Percentiles rank a stretch among this genome's conserved stretches.
Conservation (phyloP, 768 basidiomycete genomes). For the Termitomyces sp. region DNA sequence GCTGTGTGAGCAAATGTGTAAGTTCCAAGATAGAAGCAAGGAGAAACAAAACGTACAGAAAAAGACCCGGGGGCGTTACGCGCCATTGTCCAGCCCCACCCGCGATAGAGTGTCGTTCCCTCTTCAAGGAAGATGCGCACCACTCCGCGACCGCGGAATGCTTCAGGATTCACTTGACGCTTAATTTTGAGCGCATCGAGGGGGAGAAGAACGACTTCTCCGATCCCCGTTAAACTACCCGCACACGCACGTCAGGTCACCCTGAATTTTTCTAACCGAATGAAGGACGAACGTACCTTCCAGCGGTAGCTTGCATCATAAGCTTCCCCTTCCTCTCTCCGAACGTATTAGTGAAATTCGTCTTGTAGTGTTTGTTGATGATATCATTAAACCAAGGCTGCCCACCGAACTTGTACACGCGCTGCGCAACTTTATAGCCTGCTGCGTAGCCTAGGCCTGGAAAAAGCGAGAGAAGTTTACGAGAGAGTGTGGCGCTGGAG, state of each 20-base stretch:
- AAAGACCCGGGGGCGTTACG: constrained; percentile 96
- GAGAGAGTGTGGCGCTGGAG: constrained; percentile 58
- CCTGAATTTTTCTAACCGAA: neutral
- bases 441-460: constrained; percentile 98
- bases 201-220: constrained; percentile 97
- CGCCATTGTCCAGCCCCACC: constrained; percentile 99
- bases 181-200: constrained; percentile 98
- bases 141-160: constrained; percentile 91
- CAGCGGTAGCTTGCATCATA: constrained; percentile 92
- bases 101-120: constrained; percentile 87
- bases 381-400: constrained; percentile 97
- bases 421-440: constrained; percentile 93
- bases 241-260: neutral
- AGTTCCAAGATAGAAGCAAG: neutral
- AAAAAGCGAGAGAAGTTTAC: constrained; percentile 87
- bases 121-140: constrained; percentile 89
- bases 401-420: constrained; percentile 97
- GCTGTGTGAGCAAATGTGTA: constrained; percentile 37
- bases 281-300: constrained; percentile 52
- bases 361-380: constrained; percentile 76
- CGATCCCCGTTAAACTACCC: constrained; percentile 68
- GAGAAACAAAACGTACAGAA: constrained; percentile 52
- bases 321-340: constrained; percentile 95
- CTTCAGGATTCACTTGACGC: constrained; percentile 97
- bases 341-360: constrained; percentile 75